Conservation (phyloP, 148 eudicot genomes). For the Amaranthus cruentus region DNA sequence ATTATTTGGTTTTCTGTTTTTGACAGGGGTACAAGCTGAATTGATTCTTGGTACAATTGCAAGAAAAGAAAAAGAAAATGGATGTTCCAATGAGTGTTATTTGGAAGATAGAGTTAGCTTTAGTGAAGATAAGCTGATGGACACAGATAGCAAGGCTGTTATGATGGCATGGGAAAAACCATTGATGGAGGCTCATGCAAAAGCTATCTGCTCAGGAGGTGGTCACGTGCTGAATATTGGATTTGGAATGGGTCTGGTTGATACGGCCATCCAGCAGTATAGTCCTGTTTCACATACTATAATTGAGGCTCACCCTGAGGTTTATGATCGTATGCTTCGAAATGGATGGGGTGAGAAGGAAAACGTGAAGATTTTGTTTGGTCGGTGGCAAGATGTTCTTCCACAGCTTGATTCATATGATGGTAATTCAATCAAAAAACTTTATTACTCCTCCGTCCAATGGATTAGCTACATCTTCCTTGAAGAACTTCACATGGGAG, state of each 20-base stretch:
- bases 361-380: constrained; percentile 81
- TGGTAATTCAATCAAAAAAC: constrained; percentile 39
- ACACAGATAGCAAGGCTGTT: constrained; percentile 75
- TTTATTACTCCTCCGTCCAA: neutral
- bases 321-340: constrained; percentile 70
- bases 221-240: constrained; percentile 79
- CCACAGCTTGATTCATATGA: constrained; percentile 75
- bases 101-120: constrained; percentile 85
- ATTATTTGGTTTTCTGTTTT: constrained; percentile 6
- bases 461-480: too few relatives aligned
- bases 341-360: constrained; percentile 86
- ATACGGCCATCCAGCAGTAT: constrained; percentile 82
- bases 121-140: constrained; percentile 94
- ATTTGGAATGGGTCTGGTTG: constrained; percentile 98
- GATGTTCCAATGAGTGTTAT: constrained; percentile 40
- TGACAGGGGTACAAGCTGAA: constrained; percentile 87
- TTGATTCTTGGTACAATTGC: constrained; percentile 90
- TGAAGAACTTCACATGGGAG: too few relatives aligned
- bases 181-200: constrained; percentile 94
- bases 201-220: constrained; percentile 73
- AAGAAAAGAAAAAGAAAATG: constrained; percentile 46
- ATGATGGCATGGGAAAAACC: constrained; percentile 99
- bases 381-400: constrained; percentile 94
- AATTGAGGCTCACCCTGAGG: constrained; percentile 87
- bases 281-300: constrained; percentile 65